phyloP scores from a whole-genome alignment of 2,329 filamentous ascomycete genomes.

The Venturia effusa region DNA sequence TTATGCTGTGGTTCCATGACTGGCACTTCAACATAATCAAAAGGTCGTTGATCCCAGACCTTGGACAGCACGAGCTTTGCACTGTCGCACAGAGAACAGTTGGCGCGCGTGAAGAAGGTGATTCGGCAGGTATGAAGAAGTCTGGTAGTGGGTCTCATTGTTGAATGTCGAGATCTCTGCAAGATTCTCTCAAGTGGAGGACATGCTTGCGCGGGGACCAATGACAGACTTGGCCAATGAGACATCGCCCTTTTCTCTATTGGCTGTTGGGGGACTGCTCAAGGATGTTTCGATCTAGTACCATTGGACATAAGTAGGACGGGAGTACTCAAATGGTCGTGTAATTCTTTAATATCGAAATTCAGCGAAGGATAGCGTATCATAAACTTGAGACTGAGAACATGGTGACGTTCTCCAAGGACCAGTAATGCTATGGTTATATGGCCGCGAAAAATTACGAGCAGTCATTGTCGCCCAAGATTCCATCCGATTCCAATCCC shows the following conservation, averaged over 20 bases:
- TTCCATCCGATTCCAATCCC: neutral
- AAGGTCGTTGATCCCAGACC: constrained; percentile 56
- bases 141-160: constrained; percentile 1
- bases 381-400: neutral
- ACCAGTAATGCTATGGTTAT: neutral
- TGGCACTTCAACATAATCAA: constrained; percentile 59
- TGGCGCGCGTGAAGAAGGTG: constrained; percentile 63
- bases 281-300: too few species aligned
- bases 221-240: neutral
- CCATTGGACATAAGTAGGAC: too few species aligned
- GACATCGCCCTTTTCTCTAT: neutral
- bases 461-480: neutral
- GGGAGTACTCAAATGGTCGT: too few species aligned
- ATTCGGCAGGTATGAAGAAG: constrained; percentile 35
- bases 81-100: constrained; percentile 59
- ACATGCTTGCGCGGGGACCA: too few species aligned
- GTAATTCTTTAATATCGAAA: too few species aligned
- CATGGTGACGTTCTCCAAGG: neutral
- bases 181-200: neutral
- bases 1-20: constrained; percentile 53
- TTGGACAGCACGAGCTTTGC: constrained; percentile 58
- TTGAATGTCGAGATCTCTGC: too few species aligned
- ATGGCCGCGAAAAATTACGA: neutral
- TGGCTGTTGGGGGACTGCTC: neutral
- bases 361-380: too few species aligned